Evolutionary conservation across 2,329 filamentous ascomycete species (phyloP).

Genomic region (Trichoderma asperellum): DNA sequence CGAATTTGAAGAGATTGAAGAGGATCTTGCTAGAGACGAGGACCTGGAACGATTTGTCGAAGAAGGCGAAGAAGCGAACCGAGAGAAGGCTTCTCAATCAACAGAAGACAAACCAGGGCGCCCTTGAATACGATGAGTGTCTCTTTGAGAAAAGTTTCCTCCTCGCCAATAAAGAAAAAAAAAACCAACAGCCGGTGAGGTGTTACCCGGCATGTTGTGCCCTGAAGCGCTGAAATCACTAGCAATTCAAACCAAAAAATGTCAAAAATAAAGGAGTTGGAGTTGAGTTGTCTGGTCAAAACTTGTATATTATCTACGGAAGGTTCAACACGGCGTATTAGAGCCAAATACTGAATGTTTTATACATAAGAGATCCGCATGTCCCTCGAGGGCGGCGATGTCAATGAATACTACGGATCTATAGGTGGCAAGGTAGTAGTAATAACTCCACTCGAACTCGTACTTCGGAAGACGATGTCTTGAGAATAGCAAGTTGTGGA

Average conservation of each 20-base stretch:
- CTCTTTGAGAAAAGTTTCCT: neutral
- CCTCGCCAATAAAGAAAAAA: neutral
- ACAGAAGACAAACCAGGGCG: constrained; percentile 13
- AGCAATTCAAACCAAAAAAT: neutral
- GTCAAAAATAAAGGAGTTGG: neutral
- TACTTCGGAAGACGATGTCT: constrained; percentile 1
- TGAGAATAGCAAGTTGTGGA: constrained; percentile 1
- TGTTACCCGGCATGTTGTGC: neutral
- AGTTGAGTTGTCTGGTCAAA: neutral
- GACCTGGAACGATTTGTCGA: constrained; percentile 32
- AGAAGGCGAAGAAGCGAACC: constrained; percentile 35
- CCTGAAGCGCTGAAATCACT: neutral
- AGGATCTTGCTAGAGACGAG: constrained; percentile 44
- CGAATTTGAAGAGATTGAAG: constrained; percentile 57
- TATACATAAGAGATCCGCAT: constrained; percentile 13
- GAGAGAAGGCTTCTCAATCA: constrained; percentile 14
- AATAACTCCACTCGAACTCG: constrained; percentile 26
- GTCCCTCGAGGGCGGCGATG: neutral
- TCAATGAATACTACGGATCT: neutral
- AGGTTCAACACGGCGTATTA: neutral
- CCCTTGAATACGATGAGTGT: neutral
- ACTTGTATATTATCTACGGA: constrained; percentile 9
- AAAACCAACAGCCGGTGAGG: neutral
- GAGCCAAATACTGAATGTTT: neutral
- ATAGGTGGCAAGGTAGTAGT: neutral